phyloP scores from a whole-genome alignment of 108 stramenopile genomes.

The Fragilaria radians region DNA sequence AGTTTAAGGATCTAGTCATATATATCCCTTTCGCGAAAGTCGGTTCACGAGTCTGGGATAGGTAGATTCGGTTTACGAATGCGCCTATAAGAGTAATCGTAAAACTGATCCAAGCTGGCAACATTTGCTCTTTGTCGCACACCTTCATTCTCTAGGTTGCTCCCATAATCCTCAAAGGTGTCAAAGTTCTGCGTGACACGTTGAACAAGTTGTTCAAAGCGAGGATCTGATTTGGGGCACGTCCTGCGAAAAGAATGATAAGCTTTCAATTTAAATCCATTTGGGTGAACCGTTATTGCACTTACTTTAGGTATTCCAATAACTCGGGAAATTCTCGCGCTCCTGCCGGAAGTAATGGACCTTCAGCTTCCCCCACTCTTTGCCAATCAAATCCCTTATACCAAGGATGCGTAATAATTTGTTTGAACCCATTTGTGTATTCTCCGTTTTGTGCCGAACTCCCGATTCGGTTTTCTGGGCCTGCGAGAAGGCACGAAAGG shows the following conservation, averaged over 20 bases:
- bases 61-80: conserved; percentile 76
- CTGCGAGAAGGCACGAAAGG: conserved; percentile 79
- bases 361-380: conserved; percentile 54
- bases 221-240: conserved; percentile 74
- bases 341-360: conserved; percentile 78
- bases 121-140: neutral
- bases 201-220: conserved; percentile 71
- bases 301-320: conserved; percentile 80
- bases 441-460: conserved; percentile 64
- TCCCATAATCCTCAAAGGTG: conserved; percentile 85
- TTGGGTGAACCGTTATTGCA: too few relatives aligned
- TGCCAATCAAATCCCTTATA: conserved; percentile 86
- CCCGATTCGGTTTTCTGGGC: conserved; percentile 82
- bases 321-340: conserved; percentile 70
- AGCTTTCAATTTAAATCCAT: too few relatives aligned
- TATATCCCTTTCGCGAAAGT: too few relatives aligned
- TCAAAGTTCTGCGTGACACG: conserved; percentile 89
- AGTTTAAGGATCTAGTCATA: too few relatives aligned
- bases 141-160: conserved; percentile 41
- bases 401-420: conserved; percentile 87
- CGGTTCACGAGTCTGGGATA: too few relatives aligned
- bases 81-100: conserved; percentile 82
- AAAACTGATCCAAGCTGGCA: conserved; percentile 75
- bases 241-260: conserved; percentile 35
- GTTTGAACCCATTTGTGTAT: conserved; percentile 81